Conservation (phyloP, 2,329 filamentous ascomycete species). For the Epicoccum sorghinum region DNA sequence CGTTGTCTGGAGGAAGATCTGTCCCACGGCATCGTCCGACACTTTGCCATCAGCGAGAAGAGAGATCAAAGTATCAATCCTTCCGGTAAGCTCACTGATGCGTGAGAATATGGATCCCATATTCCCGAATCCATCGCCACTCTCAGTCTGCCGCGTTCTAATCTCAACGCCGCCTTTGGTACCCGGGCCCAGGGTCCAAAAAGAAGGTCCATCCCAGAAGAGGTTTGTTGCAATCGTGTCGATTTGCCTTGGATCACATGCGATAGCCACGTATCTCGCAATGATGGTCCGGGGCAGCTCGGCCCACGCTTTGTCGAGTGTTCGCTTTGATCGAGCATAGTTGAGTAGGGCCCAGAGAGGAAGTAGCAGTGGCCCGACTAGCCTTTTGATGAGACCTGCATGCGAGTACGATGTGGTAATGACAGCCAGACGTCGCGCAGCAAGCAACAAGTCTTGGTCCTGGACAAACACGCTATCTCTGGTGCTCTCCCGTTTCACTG, state of each 20-base stretch:
- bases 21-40: slow-evolving; percentile 61
- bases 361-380: slow-evolving; percentile 64
- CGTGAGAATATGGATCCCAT: slow-evolving; percentile 67
- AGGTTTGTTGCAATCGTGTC: slow-evolving; percentile 60
- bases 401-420: slow-evolving; percentile 70
- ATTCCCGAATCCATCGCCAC: slow-evolving; percentile 73
- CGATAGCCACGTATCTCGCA: slow-evolving; percentile 60
- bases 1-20: slow-evolving; percentile 66
- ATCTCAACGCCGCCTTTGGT: slow-evolving; percentile 61
- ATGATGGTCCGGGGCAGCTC: slow-evolving; percentile 33
- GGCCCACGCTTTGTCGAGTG: slow-evolving; percentile 36
- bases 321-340: slow-evolving; percentile 51
- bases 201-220: slow-evolving; percentile 58
- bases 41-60: slow-evolving; percentile 58
- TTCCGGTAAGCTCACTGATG: slow-evolving; percentile 37
- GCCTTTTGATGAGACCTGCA: slow-evolving; percentile 66
- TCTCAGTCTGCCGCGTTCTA: slow-evolving; percentile 65
- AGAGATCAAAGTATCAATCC: slow-evolving; percentile 31
- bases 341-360: slow-evolving; percentile 69
- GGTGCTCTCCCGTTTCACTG: slow-evolving; percentile 54
- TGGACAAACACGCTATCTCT: slow-evolving; percentile 56
- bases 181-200: slow-evolving; percentile 62
- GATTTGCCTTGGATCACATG: slow-evolving; percentile 59
- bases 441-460: slow-evolving; percentile 55
- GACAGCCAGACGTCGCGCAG: slow-evolving; percentile 62